Percentiles rank a stretch among this genome's conserved stretches.
phyloP scores from a whole-genome alignment of 306 rosid species.

The Canavalia ensiformis region DNA sequence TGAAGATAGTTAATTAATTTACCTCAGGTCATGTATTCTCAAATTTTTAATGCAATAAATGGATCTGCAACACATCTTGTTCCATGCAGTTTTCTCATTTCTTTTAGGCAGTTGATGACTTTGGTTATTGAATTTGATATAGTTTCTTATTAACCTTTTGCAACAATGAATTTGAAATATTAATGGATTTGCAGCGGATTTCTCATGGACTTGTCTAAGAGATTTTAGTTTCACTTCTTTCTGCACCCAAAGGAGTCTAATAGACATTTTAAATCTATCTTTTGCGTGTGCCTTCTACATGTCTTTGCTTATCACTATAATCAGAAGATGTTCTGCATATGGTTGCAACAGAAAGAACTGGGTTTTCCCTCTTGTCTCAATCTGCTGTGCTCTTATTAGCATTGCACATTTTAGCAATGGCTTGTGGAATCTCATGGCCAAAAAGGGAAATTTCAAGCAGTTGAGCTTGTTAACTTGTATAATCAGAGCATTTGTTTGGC shows the following conservation, averaged over 20 bases:
- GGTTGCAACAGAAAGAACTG: conserved; percentile 46
- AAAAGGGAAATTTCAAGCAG: background rate
- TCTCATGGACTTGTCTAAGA: conserved; percentile 59
- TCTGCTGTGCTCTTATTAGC: conserved; percentile 58
- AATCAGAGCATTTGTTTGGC: conserved; percentile 60
- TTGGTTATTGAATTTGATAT: background rate
- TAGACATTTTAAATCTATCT: conserved; percentile 52
- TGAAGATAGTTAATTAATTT: background rate
- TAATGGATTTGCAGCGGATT: conserved; percentile 48
- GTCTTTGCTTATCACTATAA: conserved; percentile 37
- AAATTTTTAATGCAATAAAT: background rate
- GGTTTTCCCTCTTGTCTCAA: conserved; percentile 50
- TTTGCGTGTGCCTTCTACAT: conserved; percentile 55
- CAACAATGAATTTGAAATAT: background rate
- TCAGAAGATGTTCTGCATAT: conserved; percentile 40
- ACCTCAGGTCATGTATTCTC: background rate
- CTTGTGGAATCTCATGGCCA: conserved; percentile 54
- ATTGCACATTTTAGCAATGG: conserved; percentile 54
- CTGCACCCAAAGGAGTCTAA: conserved; percentile 55
- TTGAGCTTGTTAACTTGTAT: conserved; percentile 45
- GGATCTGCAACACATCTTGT: background rate
- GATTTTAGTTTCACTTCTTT: conserved; percentile 55
- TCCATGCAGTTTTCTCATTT: background rate
- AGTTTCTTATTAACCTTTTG: background rate
- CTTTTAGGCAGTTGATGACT: background rate